Evolutionary conservation across 257 asterid species (phyloP).

Genomic region (Avicennia marina): DNA sequence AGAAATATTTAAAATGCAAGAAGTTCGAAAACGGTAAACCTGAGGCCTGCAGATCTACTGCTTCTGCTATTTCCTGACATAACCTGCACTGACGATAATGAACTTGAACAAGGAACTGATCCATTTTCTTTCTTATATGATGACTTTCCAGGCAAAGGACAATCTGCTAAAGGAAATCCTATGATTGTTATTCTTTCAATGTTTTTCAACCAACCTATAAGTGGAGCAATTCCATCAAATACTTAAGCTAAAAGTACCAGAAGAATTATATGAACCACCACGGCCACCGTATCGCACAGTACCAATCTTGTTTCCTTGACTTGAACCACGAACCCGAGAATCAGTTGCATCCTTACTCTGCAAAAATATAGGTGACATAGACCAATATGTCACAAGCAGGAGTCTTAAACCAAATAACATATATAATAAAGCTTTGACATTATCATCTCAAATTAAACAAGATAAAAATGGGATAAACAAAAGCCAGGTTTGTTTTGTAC

Average conservation of each 20-base stretch:
- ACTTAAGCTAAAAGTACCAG: constrained; percentile 40
- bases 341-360: constrained; percentile 81
- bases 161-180: constrained; percentile 32
- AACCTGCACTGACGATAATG: constrained; percentile 37
- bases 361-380: constrained; percentile 12
- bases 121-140: constrained; percentile 68
- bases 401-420: not conserved
- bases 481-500: not conserved
- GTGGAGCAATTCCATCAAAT: not conserved
- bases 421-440: not conserved
- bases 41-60: constrained; percentile 42
- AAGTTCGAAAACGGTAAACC: constrained; percentile 32
- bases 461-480: not conserved
- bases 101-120: constrained; percentile 32
- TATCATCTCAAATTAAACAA: not conserved
- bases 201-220: not conserved
- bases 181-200: not conserved
- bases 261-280: constrained; percentile 49
- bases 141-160: constrained; percentile 41
- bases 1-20: too few species aligned
- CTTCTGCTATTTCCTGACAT: constrained; percentile 36
- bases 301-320: constrained; percentile 54
- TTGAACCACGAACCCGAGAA: constrained; percentile 58
- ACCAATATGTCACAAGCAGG: not conserved
- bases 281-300: constrained; percentile 56